Conservation (phyloP, 2,329 filamentous ascomycete species). For the Neopestalotiopsis clavispora region DNA sequence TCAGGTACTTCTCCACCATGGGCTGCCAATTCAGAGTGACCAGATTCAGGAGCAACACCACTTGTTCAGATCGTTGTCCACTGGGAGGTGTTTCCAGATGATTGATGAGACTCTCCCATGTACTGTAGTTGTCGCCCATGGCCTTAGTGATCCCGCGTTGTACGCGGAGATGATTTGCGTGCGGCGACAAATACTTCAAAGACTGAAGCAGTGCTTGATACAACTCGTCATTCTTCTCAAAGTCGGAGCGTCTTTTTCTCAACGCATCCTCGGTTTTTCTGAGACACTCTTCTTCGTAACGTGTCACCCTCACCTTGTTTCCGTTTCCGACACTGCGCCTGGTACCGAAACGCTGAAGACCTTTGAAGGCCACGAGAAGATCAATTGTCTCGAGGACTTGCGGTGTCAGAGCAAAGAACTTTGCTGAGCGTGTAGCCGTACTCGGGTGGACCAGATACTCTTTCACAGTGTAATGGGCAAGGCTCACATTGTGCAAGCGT, state of each 20-base stretch:
- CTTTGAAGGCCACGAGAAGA: slow-evolving; percentile 25
- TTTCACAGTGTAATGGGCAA: slow-evolving; percentile 34
- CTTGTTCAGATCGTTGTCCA: background rate
- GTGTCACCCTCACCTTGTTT: slow-evolving; percentile 5
- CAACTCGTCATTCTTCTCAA: slow-evolving; percentile 13
- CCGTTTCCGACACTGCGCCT: background rate
- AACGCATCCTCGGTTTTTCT: slow-evolving; percentile 22
- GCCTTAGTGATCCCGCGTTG: background rate
- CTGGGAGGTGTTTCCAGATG: background rate
- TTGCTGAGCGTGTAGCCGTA: slow-evolving; percentile 22
- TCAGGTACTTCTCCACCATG: slow-evolving; percentile 23
- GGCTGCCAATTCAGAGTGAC: slow-evolving; percentile 21
- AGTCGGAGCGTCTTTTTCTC: slow-evolving; percentile 13
- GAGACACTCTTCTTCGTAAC: slow-evolving; percentile 26
- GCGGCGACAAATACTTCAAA: slow-evolving; percentile 18
- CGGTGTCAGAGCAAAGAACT: slow-evolving; percentile 28
- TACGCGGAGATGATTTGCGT: slow-evolving; percentile 14
- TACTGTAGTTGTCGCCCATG: slow-evolving; percentile 16
- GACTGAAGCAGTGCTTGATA: slow-evolving; percentile 19
- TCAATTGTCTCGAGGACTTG: slow-evolving; percentile 19
- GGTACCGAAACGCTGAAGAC: slow-evolving; percentile 20
- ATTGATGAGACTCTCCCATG: slow-evolving; percentile 20
- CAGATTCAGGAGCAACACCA: slow-evolving; percentile 21
- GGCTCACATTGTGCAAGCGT: slow-evolving; percentile 18
- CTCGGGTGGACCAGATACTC: slow-evolving; percentile 29